Evolutionary conservation across 2,329 filamentous ascomycete species (phyloP), one percentile per base, ranked within the genome.

Genomic region (Samsoniella hepiali): DNA sequence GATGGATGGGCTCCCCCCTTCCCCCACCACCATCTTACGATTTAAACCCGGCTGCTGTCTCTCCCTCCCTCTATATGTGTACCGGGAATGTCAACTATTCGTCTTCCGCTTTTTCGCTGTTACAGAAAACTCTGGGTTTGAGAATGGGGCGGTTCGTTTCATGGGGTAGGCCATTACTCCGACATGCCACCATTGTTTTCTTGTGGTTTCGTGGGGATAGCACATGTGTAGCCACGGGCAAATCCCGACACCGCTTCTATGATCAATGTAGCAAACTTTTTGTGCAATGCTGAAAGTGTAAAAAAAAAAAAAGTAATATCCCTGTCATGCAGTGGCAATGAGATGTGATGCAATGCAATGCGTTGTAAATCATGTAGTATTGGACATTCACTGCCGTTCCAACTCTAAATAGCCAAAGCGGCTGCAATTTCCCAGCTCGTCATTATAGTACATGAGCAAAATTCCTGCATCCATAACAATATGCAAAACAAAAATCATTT

Each of bases 391-490:
- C 3, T 51, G 31, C 27, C 36, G 17, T 51, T 51, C 22, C 22
- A 42, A 42, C 22, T 49, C 45, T 51, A 42, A 38, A 42, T 27
- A 51, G 47, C 36, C 47, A 59, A 11, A 34, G 42, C 57, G 45
- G n/a, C 34, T 49, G 47, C 29, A 51, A 31, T 3, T 40, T 32
- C 15, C 31, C n/a, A 50, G 44, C 40, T 22, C n/a, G 27, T 51
- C 45, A 22, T 51, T 32, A 51, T 58, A 9, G 17, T 59, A 59
- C 57, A 51, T 59, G 44, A 42, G 42, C 34, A 36, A 36, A 59
- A 32, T 59, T 57, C 10, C n/a, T 59, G 57, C 47, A 44, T 59
- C 22, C 36, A 22, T 22, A 42, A 32, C 50, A 13, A 50, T 32
- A 40, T 51, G 57, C 36, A 51, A 42, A 15, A 22, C 22, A 22